These are phyloP conservation scores for Nitzschia sp. DNA, from an alignment of 108 stramenopile species.

Conservation along the genomic window DNA sequence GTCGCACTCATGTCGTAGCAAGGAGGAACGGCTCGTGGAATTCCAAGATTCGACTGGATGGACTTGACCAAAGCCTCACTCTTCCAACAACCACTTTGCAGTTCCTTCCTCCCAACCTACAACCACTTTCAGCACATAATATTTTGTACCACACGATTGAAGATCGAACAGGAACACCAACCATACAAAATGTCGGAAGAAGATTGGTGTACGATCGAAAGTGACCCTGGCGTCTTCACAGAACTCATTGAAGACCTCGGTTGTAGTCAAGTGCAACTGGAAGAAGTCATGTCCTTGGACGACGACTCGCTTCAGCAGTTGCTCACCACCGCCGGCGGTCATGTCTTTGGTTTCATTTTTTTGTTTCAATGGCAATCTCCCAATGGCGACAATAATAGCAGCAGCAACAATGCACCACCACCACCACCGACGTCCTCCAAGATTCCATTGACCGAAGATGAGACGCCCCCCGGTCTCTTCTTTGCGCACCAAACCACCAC, in stretches of 20 bases:
- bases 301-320: conserved; percentile 54
- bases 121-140: too few species aligned
- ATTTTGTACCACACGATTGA: too few species aligned
- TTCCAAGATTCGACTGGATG: too few species aligned
- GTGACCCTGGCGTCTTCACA: conserved; percentile 91
- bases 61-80: too few species aligned
- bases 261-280: conserved; percentile 69
- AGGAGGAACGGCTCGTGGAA: too few species aligned
- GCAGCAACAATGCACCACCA: neutral
- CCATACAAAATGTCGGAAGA: conserved; percentile 13
- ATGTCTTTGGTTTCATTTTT: conserved; percentile 88
- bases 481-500: conserved; percentile 87
- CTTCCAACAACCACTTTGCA: too few species aligned
- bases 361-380: conserved; percentile 87
- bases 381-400: conserved; percentile 6
- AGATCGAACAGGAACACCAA: too few species aligned
- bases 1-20: too few species aligned
- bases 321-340: conserved; percentile 17
- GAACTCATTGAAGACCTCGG: conserved; percentile 87
- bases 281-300: conserved; percentile 82
- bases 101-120: too few species aligned
- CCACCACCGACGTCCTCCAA: neutral
- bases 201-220: conserved; percentile 70
- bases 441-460: conserved; percentile 35
- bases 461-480: conserved; percentile 66